These are phyloP conservation scores for Lepidopterella palustris DNA, from an alignment of 495 filamentous ascomycete genomes.

Conservation along the genomic window DNA sequence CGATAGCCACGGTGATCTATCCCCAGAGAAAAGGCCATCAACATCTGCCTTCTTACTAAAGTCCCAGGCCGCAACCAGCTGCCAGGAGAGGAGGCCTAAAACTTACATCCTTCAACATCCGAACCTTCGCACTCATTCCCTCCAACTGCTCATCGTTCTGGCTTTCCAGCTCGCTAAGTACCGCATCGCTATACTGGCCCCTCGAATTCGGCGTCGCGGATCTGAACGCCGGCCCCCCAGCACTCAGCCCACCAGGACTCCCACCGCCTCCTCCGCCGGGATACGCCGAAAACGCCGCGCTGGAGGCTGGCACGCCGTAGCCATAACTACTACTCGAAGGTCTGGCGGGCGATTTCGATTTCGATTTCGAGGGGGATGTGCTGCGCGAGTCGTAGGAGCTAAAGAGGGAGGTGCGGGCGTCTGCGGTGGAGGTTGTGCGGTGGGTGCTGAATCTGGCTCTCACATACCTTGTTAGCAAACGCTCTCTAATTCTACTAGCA, in stretches of 20 bases:
- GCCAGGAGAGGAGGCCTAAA: constrained; percentile 5
- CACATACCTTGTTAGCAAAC: not conserved
- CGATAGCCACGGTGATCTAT: constrained; percentile 86
- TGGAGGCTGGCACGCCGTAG: constrained; percentile 43
- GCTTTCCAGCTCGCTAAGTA: constrained; percentile 86
- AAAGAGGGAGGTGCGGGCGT: constrained; percentile 85
- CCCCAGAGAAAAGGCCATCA: not conserved
- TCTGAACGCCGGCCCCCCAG: constrained; percentile 40
- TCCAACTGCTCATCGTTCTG: constrained; percentile 90
- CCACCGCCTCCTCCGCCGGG: constrained; percentile 43
- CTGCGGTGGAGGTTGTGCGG: constrained; percentile 52
- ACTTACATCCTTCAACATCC: constrained; percentile 83
- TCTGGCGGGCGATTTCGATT: constrained; percentile 5
- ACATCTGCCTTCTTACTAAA: not conserved
- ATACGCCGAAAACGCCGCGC: constrained; percentile 42
- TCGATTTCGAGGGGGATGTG: constrained; percentile 23
- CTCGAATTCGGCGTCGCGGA: constrained; percentile 81
- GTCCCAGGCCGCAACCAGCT: not conserved
- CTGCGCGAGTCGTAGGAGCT: constrained; percentile 57
- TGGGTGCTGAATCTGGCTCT: constrained; percentile 16
- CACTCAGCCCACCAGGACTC: constrained; percentile 28
- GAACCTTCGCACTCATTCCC: constrained; percentile 83
- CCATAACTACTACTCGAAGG: constrained; percentile 48
- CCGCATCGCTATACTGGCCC: constrained; percentile 90
- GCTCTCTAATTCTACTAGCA: not conserved